phyloP scores from a whole-genome alignment of 1,284 basidiomycete genomes.

The Naganishia sp. region DNA sequence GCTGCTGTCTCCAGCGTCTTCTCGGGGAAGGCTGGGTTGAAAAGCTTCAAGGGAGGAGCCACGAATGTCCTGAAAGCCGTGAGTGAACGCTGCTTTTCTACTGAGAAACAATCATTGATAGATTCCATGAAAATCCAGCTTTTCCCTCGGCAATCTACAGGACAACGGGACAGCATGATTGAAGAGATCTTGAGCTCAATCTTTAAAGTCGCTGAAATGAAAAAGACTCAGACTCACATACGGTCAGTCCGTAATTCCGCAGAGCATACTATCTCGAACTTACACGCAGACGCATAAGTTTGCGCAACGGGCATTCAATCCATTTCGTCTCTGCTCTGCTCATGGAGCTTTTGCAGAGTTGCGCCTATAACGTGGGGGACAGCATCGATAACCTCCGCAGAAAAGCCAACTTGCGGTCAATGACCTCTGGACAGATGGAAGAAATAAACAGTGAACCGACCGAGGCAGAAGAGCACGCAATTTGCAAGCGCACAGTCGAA shows the following conservation, averaged over 20 bases:
- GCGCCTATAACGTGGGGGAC: conserved; percentile 59
- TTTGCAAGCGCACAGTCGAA: conserved; percentile 13
- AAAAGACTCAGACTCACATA: conserved; percentile 81
- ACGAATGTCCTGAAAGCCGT: conserved; percentile 80
- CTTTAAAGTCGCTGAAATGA: conserved; percentile 84
- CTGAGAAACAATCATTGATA: not conserved
- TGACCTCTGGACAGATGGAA: not conserved
- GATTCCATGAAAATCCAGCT: conserved; percentile 58
- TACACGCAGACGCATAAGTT: conserved; percentile 37
- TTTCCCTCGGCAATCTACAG: conserved; percentile 79
- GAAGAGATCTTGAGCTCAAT: conserved; percentile 89
- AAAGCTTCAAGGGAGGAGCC: conserved; percentile 76
- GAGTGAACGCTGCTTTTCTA: conserved; percentile 45
- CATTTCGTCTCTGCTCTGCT: conserved; percentile 88
- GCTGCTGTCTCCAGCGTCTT: conserved; percentile 55
- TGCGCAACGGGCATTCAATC: conserved; percentile 66
- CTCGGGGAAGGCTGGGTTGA: conserved; percentile 60
- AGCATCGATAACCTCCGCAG: conserved; percentile 16
- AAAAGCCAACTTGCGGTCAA: conserved; percentile 13
- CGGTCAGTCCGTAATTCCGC: conserved; percentile 58
- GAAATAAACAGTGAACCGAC: not conserved
- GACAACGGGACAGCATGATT: conserved; percentile 89
- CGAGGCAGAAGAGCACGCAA: conserved; percentile 10
- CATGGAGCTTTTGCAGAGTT: conserved; percentile 93
- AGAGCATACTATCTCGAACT: not conserved